Percentiles rank a stretch among this genome's conserved stretches.
Evolutionary conservation across 2,329 filamentous ascomycete genomes (phyloP).

Genomic region (Nemania bipapillata): DNA sequence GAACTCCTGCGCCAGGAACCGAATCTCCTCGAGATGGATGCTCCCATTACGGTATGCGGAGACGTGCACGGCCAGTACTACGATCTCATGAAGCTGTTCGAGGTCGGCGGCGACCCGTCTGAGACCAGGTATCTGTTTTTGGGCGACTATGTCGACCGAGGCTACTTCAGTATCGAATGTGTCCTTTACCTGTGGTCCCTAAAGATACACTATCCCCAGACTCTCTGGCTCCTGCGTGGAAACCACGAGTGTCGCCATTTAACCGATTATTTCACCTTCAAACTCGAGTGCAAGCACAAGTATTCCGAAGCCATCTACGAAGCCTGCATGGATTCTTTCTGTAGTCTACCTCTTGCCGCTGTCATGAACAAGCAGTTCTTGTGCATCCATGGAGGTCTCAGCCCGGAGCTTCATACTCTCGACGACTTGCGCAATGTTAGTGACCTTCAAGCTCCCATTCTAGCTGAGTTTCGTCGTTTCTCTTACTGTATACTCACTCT

Average conservation of each 20-base stretch:
- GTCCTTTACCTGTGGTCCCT: constrained; percentile 97
- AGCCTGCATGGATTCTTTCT: constrained; percentile 98
- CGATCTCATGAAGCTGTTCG: constrained; percentile 99
- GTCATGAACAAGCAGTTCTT: constrained; percentile 99
- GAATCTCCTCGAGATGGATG: constrained; percentile 98
- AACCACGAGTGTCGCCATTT: constrained; percentile 99
- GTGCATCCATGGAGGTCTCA: constrained; percentile 96
- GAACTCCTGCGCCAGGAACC: constrained; percentile 89
- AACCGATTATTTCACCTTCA: constrained; percentile 99
- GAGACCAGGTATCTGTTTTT: constrained; percentile 97
- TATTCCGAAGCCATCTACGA: constrained; percentile 97
- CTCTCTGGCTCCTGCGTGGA: constrained; percentile 93
- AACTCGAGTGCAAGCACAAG: constrained; percentile 99
- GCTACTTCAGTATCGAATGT: constrained; percentile 99
- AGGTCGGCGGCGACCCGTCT: constrained; percentile 94
- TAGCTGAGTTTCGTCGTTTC: background rate
- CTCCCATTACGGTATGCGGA: constrained; percentile 97
- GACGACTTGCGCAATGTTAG: constrained; percentile 90
- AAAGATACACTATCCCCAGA: constrained; percentile 99
- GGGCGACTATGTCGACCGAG: constrained; percentile 96
- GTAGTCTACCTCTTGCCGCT: constrained; percentile 88
- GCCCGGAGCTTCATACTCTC: constrained; percentile 93
- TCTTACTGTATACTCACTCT: constrained; percentile 16
- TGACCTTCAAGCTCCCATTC: constrained; percentile 30
- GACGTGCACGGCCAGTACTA: constrained; percentile 99